Percentiles rank a stretch among this genome's conserved stretches.
These are phyloP conservation scores for Arxiozyma bovina DNA, from an alignment of 1,139 yeast species.

Conservation along the genomic window DNA sequence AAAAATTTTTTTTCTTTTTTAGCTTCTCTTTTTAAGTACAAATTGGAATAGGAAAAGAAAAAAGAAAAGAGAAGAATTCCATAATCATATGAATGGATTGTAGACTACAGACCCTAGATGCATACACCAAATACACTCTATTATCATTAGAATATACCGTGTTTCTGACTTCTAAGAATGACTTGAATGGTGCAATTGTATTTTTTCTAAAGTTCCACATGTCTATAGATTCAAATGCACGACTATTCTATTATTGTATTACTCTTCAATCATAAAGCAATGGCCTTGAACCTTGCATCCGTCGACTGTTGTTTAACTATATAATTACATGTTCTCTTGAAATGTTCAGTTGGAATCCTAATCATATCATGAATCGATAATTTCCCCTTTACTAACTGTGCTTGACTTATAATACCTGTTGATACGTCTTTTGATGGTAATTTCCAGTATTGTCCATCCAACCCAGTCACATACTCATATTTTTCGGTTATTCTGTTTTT, in stretches of 20 bases:
- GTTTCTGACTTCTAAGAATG: too few species aligned
- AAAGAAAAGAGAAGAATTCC: not conserved
- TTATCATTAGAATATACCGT: too few species aligned
- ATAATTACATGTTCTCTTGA: conserved; percentile 23
- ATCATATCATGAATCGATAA: conserved; percentile 15
- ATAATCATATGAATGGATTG: too few species aligned
- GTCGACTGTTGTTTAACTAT: conserved; percentile 12
- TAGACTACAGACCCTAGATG: too few species aligned
- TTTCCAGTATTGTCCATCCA: conserved; percentile 24
- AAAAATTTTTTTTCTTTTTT: too few species aligned
- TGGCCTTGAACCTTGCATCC: conserved; percentile 15
- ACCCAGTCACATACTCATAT: conserved; percentile 15
- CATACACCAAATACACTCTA: too few species aligned
- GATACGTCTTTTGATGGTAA: not conserved
- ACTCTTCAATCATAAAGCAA: conserved; percentile 4
- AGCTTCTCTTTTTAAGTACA: too few species aligned
- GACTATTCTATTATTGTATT: not conserved
- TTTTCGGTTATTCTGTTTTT: not conserved
- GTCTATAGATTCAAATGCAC: not conserved
- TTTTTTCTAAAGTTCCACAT: too few species aligned
- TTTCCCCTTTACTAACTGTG: not conserved
- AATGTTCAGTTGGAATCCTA: conserved; percentile 17
- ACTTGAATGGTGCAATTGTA: too few species aligned
- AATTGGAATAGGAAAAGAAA: not conserved
- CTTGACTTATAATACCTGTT: not conserved